Base-by-base conservation (phyloP, 179 eudicot genomes). In the Drosera spatulata region DNA sequence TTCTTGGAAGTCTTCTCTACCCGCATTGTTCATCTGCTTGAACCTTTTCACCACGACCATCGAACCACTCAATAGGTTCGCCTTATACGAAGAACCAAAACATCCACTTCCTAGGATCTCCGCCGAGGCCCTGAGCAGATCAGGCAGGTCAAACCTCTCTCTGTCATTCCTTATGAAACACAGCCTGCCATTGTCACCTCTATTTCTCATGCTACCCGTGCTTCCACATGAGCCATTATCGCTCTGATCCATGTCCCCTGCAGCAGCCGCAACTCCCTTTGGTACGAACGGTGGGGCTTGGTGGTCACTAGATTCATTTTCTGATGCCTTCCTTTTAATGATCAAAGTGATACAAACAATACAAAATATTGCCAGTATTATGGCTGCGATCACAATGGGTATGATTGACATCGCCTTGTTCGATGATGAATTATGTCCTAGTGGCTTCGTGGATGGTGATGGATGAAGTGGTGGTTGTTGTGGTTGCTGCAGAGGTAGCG, bases 31-130 rank as follows among this genome's bases (percentile, higher is more conserved):
- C 97, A 87, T 91, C 38, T 81, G 80, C 73, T 63, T 81, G 65
- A 83, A 87, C 59, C 94, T 81, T 72, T 79, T 85, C 12, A 91
- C 97, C 59, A 83, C 95, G 61, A 81, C 64, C n/a, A 64, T 38
- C 15, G 64, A 55, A 4, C 86, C 93, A 67, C 66, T 69, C 2
- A 55, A 50, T 40, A 91, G 68, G 0, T 53, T 69, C 2, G 94
- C 97, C 71, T 91, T 91, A 64, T 85, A 91, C 3, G 95, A 83
- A 10, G 90, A 81, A 0, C 97, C 97, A 59, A 83, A 83, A 56
- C 82, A 78, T n/a, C 97, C 94, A 58, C 95, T 83, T 4, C 96
- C 97, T 62, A 91, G 63, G 2, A 91, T 75, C 55, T 87, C 85
- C 0, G 97, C 96, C 7, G 97, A 68, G 0, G 96, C 95, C 68